Evolutionary conservation across 306 rosid species (phyloP).

Genomic region (Aeschynomene evenia): DNA sequence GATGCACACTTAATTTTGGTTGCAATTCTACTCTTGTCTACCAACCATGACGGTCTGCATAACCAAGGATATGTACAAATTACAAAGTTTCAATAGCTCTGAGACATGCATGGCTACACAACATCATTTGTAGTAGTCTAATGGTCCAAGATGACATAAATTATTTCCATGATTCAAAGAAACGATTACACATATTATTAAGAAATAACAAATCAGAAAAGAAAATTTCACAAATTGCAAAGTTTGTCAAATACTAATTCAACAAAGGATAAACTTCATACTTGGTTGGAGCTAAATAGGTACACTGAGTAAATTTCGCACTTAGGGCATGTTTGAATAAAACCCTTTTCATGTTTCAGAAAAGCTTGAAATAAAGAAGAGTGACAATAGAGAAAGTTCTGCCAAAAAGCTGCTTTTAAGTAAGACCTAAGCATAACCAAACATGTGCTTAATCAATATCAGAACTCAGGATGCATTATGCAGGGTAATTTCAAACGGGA

Average conservation of each 20-base stretch:
- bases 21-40: conserved; percentile 82
- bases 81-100: background rate
- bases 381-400: no score
- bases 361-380: background rate
- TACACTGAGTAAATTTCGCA: background rate
- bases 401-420: background rate
- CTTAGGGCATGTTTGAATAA: background rate
- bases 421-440: background rate
- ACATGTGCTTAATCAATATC: background rate
- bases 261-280: no score
- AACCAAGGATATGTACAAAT: conserved; percentile 14
- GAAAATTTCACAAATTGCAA: background rate
- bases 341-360: background rate
- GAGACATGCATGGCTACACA: conserved; percentile 2
- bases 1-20: conserved; percentile 84
- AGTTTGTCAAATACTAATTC: no score
- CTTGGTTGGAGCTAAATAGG: background rate
- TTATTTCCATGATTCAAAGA: background rate
- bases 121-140: background rate
- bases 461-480: background rate
- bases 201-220: background rate
- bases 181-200: background rate
- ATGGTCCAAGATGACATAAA: background rate
- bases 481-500: background rate
- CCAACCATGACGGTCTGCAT: conserved; percentile 74